Evolutionary conservation across 1,139 yeast species (phyloP).

Genomic region (Trichomonascaceae sp.): DNA sequence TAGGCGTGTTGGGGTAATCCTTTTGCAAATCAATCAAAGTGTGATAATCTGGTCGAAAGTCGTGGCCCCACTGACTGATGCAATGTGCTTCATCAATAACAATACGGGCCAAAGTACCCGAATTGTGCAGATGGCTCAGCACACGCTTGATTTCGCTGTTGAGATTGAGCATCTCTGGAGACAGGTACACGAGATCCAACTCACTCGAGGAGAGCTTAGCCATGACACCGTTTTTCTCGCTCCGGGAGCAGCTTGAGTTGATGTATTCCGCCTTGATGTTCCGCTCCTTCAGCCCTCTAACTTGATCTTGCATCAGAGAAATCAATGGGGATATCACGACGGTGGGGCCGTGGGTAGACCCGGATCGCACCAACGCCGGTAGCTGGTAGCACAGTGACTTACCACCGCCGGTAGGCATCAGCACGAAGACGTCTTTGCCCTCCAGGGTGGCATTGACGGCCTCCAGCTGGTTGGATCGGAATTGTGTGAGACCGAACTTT

Average conservation of each 20-base stretch:
- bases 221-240: constrained; percentile 52
- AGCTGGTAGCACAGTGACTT: constrained; percentile 91
- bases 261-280: constrained; percentile 80
- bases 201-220: constrained; percentile 48
- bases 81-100: constrained; percentile 99
- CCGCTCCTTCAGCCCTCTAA: constrained; percentile 55
- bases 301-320: constrained; percentile 96
- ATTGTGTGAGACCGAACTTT: constrained; percentile 50
- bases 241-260: constrained; percentile 48
- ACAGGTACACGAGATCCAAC: constrained; percentile 67
- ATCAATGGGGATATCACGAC: constrained; percentile 90
- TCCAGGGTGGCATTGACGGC: constrained; percentile 72
- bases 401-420: constrained; percentile 99
- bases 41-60: constrained; percentile 92
- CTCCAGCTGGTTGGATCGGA: constrained; percentile 75
- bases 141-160: constrained; percentile 58
- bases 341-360: constrained; percentile 70
- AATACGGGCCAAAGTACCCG: constrained; percentile 56
- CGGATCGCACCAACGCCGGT: constrained; percentile 74
- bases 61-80: constrained; percentile 99
- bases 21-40: constrained; percentile 60
- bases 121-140: constrained; percentile 43
- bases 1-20: constrained; percentile 66
- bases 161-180: constrained; percentile 90
- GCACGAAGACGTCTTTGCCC: constrained; percentile 81